Percentiles rank a stretch among this genome's conserved stretches.
phyloP scores from a whole-genome alignment of 495 filamentous ascomycete genomes.

The Beverwykella pulmonaria region DNA sequence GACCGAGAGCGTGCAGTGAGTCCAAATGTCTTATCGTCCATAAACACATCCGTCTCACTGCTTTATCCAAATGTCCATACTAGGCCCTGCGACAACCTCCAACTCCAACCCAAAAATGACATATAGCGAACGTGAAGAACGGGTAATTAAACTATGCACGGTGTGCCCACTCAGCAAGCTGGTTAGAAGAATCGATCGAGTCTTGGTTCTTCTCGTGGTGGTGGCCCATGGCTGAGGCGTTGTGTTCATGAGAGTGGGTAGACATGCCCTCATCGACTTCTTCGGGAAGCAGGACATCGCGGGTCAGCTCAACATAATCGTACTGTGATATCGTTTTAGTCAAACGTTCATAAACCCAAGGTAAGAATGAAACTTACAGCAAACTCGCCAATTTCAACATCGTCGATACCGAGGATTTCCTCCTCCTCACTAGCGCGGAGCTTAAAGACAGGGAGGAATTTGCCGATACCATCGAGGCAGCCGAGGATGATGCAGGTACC shows the following conservation, averaged over 20 bases:
- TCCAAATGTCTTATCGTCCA: background rate
- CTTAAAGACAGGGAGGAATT: slow-evolving; percentile 79
- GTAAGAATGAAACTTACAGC: slow-evolving; percentile 57
- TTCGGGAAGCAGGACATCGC: slow-evolving; percentile 63
- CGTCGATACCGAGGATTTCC: slow-evolving; percentile 90
- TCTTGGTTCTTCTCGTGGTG: slow-evolving; percentile 40
- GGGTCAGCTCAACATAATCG: slow-evolving; percentile 91
- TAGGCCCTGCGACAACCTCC: background rate
- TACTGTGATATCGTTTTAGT: slow-evolving; percentile 57
- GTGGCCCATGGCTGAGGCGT: slow-evolving; percentile 12
- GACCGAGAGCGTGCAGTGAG: background rate
- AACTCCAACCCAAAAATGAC: slow-evolving; percentile 29
- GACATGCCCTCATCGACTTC: slow-evolving; percentile 35
- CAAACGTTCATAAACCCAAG: slow-evolving; percentile 1
- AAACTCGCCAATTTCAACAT: slow-evolving; percentile 96
- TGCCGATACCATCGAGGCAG: slow-evolving; percentile 66
- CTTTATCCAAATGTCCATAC: background rate
- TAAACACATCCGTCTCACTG: background rate
- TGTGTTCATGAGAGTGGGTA: slow-evolving; percentile 25
- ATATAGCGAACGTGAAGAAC: slow-evolving; percentile 21
- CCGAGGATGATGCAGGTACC: slow-evolving; percentile 79
- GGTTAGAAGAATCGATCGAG: slow-evolving; percentile 32
- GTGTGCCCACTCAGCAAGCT: slow-evolving; percentile 33
- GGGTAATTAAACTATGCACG: slow-evolving; percentile 12
- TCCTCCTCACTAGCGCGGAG: slow-evolving; percentile 82